These are phyloP conservation scores for Microascus cirrosus DNA, from an alignment of 2,329 filamentous ascomycete genomes.

Conservation along the genomic window DNA sequence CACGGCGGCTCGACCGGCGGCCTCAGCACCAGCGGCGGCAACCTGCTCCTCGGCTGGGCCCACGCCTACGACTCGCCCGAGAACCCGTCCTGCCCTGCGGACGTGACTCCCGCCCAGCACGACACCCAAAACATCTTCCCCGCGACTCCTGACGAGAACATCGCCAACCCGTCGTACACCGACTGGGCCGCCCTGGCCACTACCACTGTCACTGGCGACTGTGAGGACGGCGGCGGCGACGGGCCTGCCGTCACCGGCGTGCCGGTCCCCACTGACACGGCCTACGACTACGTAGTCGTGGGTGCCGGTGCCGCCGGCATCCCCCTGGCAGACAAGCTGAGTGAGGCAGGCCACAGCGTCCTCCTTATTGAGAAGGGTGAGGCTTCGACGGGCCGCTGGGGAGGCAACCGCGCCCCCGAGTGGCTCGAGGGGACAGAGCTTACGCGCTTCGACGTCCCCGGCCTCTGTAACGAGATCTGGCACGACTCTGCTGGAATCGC, in stretches of 20 bases:
- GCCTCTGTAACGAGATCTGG: conserved; percentile 62
- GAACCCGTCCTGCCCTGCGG: conserved; percentile 28
- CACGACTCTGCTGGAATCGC: conserved; percentile 49
- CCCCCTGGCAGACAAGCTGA: conserved; percentile 48
- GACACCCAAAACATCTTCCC: conserved; percentile 41
- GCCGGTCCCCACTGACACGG: conserved; percentile 16
- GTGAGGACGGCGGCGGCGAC: conserved; percentile 14
- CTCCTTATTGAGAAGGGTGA: conserved; percentile 51
- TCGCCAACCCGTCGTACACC: conserved; percentile 26
- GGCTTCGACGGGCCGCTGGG: conserved; percentile 51
- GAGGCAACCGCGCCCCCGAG: conserved; percentile 44
- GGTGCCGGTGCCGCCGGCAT: conserved; percentile 53
- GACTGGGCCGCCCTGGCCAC: conserved; percentile 32
- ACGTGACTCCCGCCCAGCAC: conserved; percentile 39
- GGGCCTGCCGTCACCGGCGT: conserved; percentile 19
- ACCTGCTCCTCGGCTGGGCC: conserved; percentile 43
- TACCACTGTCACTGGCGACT: conserved; percentile 22
- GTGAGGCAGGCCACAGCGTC: conserved; percentile 52
- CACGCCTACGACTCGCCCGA: conserved; percentile 32
- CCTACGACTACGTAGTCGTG: conserved; percentile 53
- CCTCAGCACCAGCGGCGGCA: conserved; percentile 30
- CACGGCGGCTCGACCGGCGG: conserved; percentile 31
- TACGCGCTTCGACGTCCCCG: conserved; percentile 60
- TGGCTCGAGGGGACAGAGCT: conserved; percentile 55
- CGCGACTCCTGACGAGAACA: conserved; percentile 21